Conservation (phyloP, 116 monocot species). For the Posidonia oceanica region DNA sequence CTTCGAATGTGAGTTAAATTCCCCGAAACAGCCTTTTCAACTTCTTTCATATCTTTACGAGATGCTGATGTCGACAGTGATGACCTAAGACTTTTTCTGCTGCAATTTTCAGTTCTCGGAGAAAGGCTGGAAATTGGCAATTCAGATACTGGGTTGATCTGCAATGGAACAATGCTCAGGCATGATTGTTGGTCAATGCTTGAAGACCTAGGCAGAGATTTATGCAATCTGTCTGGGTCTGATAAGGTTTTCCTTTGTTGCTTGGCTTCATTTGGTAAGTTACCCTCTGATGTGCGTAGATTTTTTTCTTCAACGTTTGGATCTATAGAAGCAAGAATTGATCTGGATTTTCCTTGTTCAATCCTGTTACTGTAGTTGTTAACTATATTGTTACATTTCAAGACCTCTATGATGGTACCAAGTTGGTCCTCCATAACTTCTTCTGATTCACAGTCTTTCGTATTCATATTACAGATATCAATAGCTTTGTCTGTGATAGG, state of each 20-base stretch:
- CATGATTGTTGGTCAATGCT: not conserved
- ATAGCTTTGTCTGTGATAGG: not conserved
- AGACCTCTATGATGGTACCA: not conserved
- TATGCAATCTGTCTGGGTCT: not conserved
- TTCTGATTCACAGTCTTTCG: slow-evolving; percentile 11
- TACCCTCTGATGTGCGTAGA: not conserved
- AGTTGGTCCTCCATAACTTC: not conserved
- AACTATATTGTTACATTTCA: not conserved
- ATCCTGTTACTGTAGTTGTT: not conserved
- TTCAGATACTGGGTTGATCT: slow-evolving; percentile 17
- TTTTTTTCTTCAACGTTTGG: not conserved
- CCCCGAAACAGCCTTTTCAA: slow-evolving; percentile 12
- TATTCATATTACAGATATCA: not conserved
- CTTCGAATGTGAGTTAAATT: slow-evolving; percentile 5
- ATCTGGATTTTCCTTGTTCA: not conserved
- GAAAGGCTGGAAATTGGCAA: slow-evolving; percentile 32
- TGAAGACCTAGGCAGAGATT: not conserved
- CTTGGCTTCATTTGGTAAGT: not conserved
- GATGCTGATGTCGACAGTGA: slow-evolving; percentile 42
- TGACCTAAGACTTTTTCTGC: slow-evolving; percentile 46
- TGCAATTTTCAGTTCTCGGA: slow-evolving; percentile 27
- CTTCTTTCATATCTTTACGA: slow-evolving; percentile 18
- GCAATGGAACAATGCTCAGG: slow-evolving; percentile 37
- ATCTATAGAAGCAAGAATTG: not conserved
- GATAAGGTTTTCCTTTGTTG: slow-evolving; percentile 2